Percentiles rank a stretch among this genome's conserved stretches.
Evolutionary conservation across 1,284 basidiomycete species (phyloP).

Genomic region (Papiliotrema fonsecae): DNA sequence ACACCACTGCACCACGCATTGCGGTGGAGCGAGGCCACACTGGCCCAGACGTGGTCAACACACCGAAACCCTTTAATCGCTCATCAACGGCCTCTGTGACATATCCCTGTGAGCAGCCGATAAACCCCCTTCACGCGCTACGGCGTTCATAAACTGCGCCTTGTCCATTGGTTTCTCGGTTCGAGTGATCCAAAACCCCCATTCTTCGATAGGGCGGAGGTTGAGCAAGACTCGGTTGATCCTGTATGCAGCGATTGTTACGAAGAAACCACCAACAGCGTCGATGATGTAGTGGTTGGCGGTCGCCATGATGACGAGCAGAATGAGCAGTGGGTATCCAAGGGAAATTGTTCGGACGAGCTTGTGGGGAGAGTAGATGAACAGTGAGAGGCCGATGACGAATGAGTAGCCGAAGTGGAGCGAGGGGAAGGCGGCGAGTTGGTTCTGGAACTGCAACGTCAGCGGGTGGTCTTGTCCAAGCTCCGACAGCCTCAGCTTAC

Average conservation of each 20-base stretch:
- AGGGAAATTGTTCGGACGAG: constrained; percentile 18
- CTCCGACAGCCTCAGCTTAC: constrained; percentile 7
- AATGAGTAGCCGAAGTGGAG: constrained; percentile 36
- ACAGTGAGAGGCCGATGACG: constrained; percentile 39
- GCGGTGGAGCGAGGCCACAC: too few species aligned
- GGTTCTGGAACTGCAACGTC: constrained; percentile 34
- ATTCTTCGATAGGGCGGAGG: constrained; percentile 42
- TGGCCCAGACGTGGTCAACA: too few species aligned
- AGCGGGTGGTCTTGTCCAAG: not conserved
- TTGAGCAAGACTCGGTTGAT: constrained; percentile 39
- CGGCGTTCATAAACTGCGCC: constrained; percentile 19
- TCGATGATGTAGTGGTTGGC: constrained; percentile 48
- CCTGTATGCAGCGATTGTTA: constrained; percentile 37
- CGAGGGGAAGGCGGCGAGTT: constrained; percentile 39
- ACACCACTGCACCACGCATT: too few species aligned
- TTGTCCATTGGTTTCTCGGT: constrained; percentile 38
- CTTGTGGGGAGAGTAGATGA: constrained; percentile 34
- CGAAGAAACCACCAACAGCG: constrained; percentile 42
- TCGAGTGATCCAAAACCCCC: constrained; percentile 4
- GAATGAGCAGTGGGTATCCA: constrained; percentile 39
- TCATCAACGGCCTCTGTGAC: constrained; percentile 20
- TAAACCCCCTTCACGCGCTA: constrained; percentile 7
- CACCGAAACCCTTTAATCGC: constrained; percentile 1
- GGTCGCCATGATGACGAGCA: constrained; percentile 45
- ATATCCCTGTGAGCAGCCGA: constrained; percentile 14